These are phyloP conservation scores for Phyllosticta citribraziliensis DNA, from an alignment of 2,329 filamentous ascomycete species.

Conservation along the genomic window DNA sequence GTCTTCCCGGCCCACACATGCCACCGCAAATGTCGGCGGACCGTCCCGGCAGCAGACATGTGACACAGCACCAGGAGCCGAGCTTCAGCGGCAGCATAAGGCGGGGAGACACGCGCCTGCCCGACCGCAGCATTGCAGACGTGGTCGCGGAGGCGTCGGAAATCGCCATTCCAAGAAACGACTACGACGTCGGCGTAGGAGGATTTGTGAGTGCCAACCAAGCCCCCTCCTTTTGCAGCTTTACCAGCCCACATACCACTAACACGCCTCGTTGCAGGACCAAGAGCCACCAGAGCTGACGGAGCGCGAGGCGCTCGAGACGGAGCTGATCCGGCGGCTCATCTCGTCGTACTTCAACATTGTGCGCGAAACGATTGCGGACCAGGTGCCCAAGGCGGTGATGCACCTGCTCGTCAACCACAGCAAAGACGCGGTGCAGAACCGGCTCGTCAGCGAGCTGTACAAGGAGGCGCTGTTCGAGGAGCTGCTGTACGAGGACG, in stretches of 20 bases:
- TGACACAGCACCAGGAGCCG: constrained; percentile 69
- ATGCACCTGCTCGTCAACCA: constrained; percentile 99
- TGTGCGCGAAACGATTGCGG: constrained; percentile 94
- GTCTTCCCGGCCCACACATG: constrained; percentile 35
- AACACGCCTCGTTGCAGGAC: constrained; percentile 20
- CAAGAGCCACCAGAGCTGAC: constrained; percentile 76
- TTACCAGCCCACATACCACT: neutral
- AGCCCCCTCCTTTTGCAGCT: neutral
- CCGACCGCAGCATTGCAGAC: constrained; percentile 30
- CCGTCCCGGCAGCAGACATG: constrained; percentile 50
- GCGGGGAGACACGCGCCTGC: constrained; percentile 50
- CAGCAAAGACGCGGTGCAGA: constrained; percentile 96
- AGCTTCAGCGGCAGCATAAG: constrained; percentile 78
- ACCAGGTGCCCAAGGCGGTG: constrained; percentile 96
- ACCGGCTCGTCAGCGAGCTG: constrained; percentile 86
- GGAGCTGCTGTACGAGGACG: constrained; percentile 93
- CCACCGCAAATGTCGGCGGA: constrained; percentile 15
- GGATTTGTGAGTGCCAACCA: constrained; percentile 42
- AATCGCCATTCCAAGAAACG: constrained; percentile 24
- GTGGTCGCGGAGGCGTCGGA: constrained; percentile 32
- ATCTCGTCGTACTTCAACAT: constrained; percentile 99
- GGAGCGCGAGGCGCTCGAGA: constrained; percentile 93
- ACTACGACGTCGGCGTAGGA: constrained; percentile 35
- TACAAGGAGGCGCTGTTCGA: constrained; percentile 89
- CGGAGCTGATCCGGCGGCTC: constrained; percentile 88